Evolutionary conservation across 2,329 filamentous ascomycete genomes (phyloP).

Genomic region (Xylariaceae sp.): DNA sequence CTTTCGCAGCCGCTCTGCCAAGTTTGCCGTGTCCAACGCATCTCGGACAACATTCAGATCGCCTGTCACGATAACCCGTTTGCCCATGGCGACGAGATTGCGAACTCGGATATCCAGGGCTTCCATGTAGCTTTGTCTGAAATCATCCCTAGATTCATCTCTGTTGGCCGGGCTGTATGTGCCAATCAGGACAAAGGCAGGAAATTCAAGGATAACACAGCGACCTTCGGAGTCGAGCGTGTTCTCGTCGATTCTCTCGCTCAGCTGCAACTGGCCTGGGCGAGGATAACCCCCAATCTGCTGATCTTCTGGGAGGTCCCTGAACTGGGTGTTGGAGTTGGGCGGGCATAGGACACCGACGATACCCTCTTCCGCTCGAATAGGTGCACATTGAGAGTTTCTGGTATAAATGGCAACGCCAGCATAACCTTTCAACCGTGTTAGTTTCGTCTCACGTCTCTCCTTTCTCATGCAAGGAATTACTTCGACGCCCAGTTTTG

Average conservation of each 20-base stretch:
- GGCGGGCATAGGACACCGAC: conserved; percentile 73
- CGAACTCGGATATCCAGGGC: conserved; percentile 78
- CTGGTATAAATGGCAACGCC: conserved; percentile 93
- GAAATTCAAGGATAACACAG: conserved; percentile 87
- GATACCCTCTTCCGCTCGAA: conserved; percentile 90
- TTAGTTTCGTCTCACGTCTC: neutral
- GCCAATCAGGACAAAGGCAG: conserved; percentile 87
- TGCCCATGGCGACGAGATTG: conserved; percentile 74
- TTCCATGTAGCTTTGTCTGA: conserved; percentile 72
- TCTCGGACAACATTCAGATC: conserved; percentile 76
- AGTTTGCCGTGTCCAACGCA: conserved; percentile 70
- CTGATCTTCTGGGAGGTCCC: conserved; percentile 65
- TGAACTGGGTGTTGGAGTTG: conserved; percentile 63
- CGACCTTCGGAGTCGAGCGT: conserved; percentile 85
- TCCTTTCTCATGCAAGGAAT: conserved; percentile 4
- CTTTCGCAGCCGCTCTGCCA: conserved; percentile 66
- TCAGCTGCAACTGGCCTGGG: conserved; percentile 66
- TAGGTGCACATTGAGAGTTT: conserved; percentile 77
- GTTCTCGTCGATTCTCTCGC: conserved; percentile 58
- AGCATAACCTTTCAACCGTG: conserved; percentile 79
- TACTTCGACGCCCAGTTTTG: no score
- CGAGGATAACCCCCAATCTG: conserved; percentile 87
- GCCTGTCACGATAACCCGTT: conserved; percentile 78
- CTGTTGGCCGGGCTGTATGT: conserved; percentile 88
- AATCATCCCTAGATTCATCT: conserved; percentile 77